Base-by-base conservation (phyloP, 257 asterid species). In the Lycium ferocissimum region DNA sequence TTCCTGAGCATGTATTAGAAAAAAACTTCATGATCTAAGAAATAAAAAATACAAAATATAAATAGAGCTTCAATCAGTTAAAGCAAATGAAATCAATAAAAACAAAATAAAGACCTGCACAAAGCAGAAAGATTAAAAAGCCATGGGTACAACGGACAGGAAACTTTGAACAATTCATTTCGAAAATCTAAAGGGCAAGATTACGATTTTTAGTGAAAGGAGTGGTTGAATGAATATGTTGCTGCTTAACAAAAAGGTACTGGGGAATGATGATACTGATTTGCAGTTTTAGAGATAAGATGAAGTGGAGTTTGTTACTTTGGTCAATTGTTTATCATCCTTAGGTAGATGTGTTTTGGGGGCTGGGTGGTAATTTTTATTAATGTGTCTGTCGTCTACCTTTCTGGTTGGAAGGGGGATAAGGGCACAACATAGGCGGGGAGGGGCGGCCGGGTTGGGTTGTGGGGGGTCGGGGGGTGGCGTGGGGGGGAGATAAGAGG, bases 11-110 rank as follows among this genome's bases (percentile, higher is more conserved):
- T 51, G 9, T 7, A 51, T 51, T 51, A 10, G 37, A 63, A 7
- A 62, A 5, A 9, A 20, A 22, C 40, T 63, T 63, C 71, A 63
- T 26, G 40, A 63, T 63, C 17, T 26, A 22, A 63, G 40, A 56
- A 59, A 51, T 3, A 40, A 40, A 40, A 40, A 40, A 59, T 17
- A 59, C 11, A 59, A 59, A 58, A 58, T 18, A 65, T 22, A 65
- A 26, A 12, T 65, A 35, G 72, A 65, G 7, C 65, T 65, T 65
- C 13, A 10, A 65, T 65, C 18, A 33, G 5, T 65, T 65, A 65
- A 65, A 65, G 43, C 45, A 65, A 65, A 65, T 65, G 72, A 65
- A 62, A 65, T 65, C 72, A 33, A 6, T 65, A 33, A 65, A 58
- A 33, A 45, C 72, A 65, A 33, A 65, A 65, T 65, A 65, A 65